Conservation (phyloP, 1,139 yeast genomes). For the Hanseniaspora gamundiae region DNA sequence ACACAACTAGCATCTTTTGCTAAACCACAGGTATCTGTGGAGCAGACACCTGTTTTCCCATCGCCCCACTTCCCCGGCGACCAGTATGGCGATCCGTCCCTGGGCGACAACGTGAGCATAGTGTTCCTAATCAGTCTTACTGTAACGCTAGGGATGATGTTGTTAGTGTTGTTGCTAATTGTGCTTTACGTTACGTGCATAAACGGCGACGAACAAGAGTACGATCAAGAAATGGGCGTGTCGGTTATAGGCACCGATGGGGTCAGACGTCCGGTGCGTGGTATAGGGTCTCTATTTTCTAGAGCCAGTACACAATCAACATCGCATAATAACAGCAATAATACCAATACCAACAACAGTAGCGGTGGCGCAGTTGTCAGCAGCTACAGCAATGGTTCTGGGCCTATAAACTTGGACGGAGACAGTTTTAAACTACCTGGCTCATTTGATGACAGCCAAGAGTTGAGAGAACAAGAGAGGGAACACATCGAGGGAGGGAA, state of each 20-base stretch:
- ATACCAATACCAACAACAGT: not conserved
- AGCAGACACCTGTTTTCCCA: not conserved
- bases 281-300: not conserved
- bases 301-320: not conserved
- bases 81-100: not conserved
- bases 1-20: too few relatives aligned
- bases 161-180: constrained; percentile 26
- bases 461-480: constrained; percentile 17
- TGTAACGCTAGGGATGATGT: constrained; percentile 28
- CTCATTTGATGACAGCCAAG: constrained; percentile 27
- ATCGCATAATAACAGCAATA: not conserved
- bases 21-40: too few relatives aligned
- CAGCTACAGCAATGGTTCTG: not conserved
- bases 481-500: constrained; percentile 25
- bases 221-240: constrained; percentile 21
- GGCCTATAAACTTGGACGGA: constrained; percentile 18
- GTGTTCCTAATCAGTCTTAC: constrained; percentile 31
- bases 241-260: constrained; percentile 8
- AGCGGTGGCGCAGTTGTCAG: not conserved
- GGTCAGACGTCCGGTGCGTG: constrained; percentile 10
- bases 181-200: constrained; percentile 31
- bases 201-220: constrained; percentile 20
- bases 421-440: constrained; percentile 29
- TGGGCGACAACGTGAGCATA: constrained; percentile 20
- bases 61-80: not conserved